These are phyloP conservation scores for Zychaea mexicana DNA, from an alignment of 371 early-diverging fungal genomes.

Conservation along the genomic window DNA sequence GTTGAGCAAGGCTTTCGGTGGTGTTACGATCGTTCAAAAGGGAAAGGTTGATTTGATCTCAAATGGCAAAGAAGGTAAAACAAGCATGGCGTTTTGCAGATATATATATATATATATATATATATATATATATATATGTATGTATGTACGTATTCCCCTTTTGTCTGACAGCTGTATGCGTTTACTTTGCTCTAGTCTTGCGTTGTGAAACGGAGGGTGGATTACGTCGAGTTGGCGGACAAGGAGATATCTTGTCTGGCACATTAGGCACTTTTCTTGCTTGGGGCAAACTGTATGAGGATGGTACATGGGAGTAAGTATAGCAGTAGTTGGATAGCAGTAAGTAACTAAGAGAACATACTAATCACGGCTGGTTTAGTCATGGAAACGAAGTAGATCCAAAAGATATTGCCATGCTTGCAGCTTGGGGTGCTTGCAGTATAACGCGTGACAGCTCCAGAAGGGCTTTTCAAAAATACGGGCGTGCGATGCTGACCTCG, in stretches of 20 bases:
- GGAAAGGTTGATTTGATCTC: slow-evolving; percentile 83
- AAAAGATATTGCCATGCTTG: slow-evolving; percentile 62
- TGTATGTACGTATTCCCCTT: too few species aligned
- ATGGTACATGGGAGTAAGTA: slow-evolving; percentile 63
- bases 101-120: too few species aligned
- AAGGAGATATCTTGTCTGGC: slow-evolving; percentile 97
- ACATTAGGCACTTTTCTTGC: slow-evolving; percentile 85
- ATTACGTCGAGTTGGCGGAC: slow-evolving; percentile 95
- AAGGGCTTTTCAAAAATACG: slow-evolving; percentile 69
- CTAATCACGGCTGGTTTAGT: too few species aligned
- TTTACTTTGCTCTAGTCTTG: slow-evolving; percentile 36
- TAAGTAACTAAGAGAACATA: too few species aligned
- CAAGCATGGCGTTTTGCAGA: too few species aligned
- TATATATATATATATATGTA: too few species aligned
- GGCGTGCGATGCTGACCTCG: slow-evolving; percentile 73
- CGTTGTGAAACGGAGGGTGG: slow-evolving; percentile 71
- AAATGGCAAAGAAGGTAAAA: slow-evolving; percentile 68
- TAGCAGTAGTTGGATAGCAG: too few species aligned
- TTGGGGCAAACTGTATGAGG: slow-evolving; percentile 77
- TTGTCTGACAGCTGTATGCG: too few species aligned
- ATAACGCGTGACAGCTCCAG: slow-evolving; percentile 68
- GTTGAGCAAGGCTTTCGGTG: slow-evolving; percentile 59
- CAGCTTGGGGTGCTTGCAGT: slow-evolving; percentile 74
- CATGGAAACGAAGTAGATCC: slow-evolving; percentile 41
- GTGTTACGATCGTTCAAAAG: slow-evolving; percentile 86